A percentile compares a stretch with the other conserved stretches of the same genome.
These are phyloP conservation scores for Paramecium caudatum DNA, from an alignment of 73 alveolate genomes.

Conservation along the genomic window DNA sequence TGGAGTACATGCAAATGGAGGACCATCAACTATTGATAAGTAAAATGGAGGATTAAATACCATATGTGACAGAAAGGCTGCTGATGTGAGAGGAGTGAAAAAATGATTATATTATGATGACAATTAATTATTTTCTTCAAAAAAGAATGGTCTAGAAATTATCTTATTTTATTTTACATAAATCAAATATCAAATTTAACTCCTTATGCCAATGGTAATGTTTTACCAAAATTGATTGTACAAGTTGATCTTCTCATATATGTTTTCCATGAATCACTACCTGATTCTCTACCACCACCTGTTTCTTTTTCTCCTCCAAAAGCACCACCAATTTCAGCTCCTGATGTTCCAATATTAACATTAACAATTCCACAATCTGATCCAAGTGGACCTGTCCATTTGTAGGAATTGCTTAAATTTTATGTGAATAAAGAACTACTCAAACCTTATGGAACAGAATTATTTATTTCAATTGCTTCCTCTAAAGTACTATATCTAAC, in stretches of 20 bases:
- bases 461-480: conserved; percentile 88
- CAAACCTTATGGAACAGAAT: conserved; percentile 94
- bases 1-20: conserved; percentile 92
- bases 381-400: conserved; percentile 84
- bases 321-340: conserved; percentile 98
- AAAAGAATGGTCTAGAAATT: no score
- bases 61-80: conserved; percentile 75
- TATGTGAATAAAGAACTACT: conserved; percentile 88
- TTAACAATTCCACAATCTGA: conserved; percentile 93
- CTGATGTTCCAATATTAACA: conserved; percentile 94
- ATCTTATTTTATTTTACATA: neutral
- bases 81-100: conserved; percentile 80
- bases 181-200: conserved; percentile 86
- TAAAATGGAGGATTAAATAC: conserved; percentile 61
- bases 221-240: conserved; percentile 87
- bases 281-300: conserved; percentile 97
- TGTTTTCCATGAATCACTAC: conserved; percentile 95
- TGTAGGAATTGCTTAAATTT: conserved; percentile 85
- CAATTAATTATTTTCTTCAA: no score
- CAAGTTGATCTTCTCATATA: conserved; percentile 96
- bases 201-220: conserved; percentile 92
- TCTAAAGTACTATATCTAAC: conserved; percentile 86
- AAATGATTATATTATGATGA: conserved; percentile 66
- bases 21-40: conserved; percentile 79
- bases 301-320: conserved; percentile 98